Conservation (phyloP, 352 stramenopile genomes). For the Phytopythium chamaehyphon region DNA sequence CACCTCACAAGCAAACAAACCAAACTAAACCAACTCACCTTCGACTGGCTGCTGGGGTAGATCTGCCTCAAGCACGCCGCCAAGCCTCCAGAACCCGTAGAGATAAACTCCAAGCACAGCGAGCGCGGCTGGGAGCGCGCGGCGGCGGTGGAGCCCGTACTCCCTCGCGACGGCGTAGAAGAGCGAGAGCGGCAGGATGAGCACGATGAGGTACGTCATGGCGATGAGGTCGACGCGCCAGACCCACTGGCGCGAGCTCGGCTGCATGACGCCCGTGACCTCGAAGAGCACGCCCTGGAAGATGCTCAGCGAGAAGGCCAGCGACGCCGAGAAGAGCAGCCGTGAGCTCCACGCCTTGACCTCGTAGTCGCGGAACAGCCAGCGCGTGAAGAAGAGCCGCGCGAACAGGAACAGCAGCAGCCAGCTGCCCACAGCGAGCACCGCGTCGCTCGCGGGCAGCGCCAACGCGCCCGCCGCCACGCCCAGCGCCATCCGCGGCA, state of each 20-base stretch:
- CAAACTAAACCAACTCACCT: constrained; percentile 15
- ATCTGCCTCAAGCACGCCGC: constrained; percentile 44
- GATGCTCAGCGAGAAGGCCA: constrained; percentile 77
- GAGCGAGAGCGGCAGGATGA: constrained; percentile 69
- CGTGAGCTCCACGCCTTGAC: constrained; percentile 52
- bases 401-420: constrained; percentile 60
- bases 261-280: constrained; percentile 60
- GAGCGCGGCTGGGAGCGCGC: constrained; percentile 17
- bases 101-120: constrained; percentile 48
- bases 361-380: constrained; percentile 83
- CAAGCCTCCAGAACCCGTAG: constrained; percentile 73
- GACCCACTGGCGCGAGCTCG: constrained; percentile 64
- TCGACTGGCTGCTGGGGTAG: constrained; percentile 37
- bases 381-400: constrained; percentile 78
- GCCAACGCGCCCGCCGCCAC: constrained; percentile 11
- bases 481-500: not conserved
- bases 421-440: constrained; percentile 37
- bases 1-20: not conserved
- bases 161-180: constrained; percentile 74
- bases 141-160: constrained; percentile 32
- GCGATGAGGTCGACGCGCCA: constrained; percentile 73
- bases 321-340: constrained; percentile 65
- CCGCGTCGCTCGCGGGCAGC: constrained; percentile 28
- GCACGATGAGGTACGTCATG: constrained; percentile 73
- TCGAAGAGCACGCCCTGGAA: constrained; percentile 84